A percentile compares a stretch with the other conserved stretches of the same genome.
These are phyloP conservation scores for Alternaria brassicae DNA, from an alignment of 2,329 filamentous ascomycete genomes.

Conservation along the genomic window DNA sequence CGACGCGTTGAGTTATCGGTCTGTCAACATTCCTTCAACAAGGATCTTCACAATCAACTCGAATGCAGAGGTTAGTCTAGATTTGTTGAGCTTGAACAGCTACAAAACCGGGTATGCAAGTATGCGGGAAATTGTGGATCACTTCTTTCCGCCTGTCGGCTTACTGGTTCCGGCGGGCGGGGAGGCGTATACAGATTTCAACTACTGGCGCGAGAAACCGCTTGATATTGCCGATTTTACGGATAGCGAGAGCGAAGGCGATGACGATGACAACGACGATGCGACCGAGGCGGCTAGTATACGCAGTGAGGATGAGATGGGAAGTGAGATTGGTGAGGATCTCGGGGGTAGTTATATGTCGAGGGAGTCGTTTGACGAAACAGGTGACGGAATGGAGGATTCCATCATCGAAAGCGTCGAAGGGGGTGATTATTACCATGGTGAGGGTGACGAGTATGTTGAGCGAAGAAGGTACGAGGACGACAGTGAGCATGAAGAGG, in stretches of 20 bases:
- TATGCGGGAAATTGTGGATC: conserved; percentile 96
- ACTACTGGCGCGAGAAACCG: conserved; percentile 88
- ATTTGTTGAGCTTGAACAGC: conserved; percentile 88
- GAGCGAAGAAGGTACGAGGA: conserved; percentile 35
- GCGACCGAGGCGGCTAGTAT: conserved; percentile 51
- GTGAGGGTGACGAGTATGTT: conserved; percentile 32
- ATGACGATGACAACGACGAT: conserved; percentile 54
- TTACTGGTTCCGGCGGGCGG: conserved; percentile 87
- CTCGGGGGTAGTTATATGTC: conserved; percentile 66
- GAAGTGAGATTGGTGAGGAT: conserved; percentile 54
- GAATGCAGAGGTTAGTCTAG: conserved; percentile 92
- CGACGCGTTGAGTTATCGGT: conserved; percentile 93
- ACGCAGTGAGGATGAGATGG: conserved; percentile 60
- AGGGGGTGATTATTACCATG: conserved; percentile 40
- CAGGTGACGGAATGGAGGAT: conserved; percentile 48
- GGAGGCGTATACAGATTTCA: conserved; percentile 96
- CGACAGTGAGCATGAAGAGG: conserved; percentile 30
- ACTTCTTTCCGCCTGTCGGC: conserved; percentile 94
- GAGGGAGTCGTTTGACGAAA: conserved; percentile 58
- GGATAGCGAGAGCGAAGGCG: conserved; percentile 68
- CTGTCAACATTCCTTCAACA: conserved; percentile 91
- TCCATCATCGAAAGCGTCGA: conserved; percentile 61
- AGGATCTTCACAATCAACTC: conserved; percentile 99
- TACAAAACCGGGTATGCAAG: conserved; percentile 97
- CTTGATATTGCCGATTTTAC: conserved; percentile 89